Percentiles rank a stretch among this genome's conserved stretches.
Evolutionary conservation across 176 grass and related monocot species (phyloP).

Genomic region (Eleusine indica): DNA sequence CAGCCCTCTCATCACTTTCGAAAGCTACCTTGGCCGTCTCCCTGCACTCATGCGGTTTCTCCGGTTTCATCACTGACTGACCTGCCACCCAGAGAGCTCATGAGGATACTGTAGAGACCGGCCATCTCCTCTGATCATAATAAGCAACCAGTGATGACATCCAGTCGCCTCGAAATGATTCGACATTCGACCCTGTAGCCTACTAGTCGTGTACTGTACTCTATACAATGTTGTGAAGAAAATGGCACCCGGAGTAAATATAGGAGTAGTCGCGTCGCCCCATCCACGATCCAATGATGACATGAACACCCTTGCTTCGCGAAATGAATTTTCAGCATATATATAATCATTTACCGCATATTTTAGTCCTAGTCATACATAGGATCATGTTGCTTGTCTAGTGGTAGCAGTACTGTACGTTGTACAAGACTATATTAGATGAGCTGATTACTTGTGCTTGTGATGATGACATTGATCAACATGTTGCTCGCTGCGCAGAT

Average conservation of each 20-base stretch:
- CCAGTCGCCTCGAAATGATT: too few relatives aligned
- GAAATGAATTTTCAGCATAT: neutral
- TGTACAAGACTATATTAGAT: too few relatives aligned
- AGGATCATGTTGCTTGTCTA: too few relatives aligned
- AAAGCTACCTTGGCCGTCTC: neutral
- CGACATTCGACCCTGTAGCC: too few relatives aligned
- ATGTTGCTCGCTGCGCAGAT: constrained; percentile 49
- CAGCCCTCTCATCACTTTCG: constrained; percentile 6
- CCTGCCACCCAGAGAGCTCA: neutral
- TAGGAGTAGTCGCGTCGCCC: neutral
- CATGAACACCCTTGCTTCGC: neutral
- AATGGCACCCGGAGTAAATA: too few relatives aligned
- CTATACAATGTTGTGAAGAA: too few relatives aligned
- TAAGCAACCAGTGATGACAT: neutral
- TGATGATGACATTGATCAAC: neutral
- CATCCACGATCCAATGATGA: neutral
- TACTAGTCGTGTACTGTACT: too few relatives aligned
- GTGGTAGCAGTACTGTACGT: too few relatives aligned
- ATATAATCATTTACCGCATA: neutral
- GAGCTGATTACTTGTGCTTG: neutral
- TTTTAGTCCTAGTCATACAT: neutral
- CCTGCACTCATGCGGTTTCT: constrained; percentile 40
- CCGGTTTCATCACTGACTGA: constrained; percentile 33
- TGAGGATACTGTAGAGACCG: neutral
- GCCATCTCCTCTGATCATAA: constrained; percentile 27